A percentile compares a stretch with the other conserved stretches of the same genome.
These are phyloP conservation scores for Haplosporangium sp. DNA, from an alignment of 371 early-diverging fungal genomes.

Conservation along the genomic window DNA sequence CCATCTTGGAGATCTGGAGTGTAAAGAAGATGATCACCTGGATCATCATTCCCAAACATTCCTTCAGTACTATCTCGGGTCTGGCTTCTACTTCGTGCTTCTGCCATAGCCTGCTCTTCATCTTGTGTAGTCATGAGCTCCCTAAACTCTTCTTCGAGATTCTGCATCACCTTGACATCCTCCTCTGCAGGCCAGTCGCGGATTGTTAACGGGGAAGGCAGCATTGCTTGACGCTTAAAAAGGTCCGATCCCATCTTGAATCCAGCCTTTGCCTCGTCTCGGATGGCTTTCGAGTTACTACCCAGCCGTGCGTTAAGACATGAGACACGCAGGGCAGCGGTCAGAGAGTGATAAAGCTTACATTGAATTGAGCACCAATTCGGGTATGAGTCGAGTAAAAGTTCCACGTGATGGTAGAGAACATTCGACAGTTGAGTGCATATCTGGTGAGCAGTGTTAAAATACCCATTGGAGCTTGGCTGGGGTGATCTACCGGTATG, in stretches of 20 bases:
- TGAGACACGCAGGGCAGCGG: constrained; percentile 28
- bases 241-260: constrained; percentile 38
- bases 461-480: constrained; percentile 5
- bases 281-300: constrained; percentile 4
- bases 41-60: neutral
- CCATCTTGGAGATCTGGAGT: constrained; percentile 15
- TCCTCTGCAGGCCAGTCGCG: constrained; percentile 41
- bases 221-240: constrained; percentile 23
- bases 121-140: constrained; percentile 35
- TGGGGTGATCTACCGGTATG: constrained; percentile 27
- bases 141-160: constrained; percentile 32
- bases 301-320: constrained; percentile 32
- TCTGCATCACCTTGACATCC: constrained; percentile 29
- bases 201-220: constrained; percentile 40
- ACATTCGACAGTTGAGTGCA: constrained; percentile 41
- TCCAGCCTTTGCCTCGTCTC: constrained; percentile 42
- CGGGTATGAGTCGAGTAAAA: constrained; percentile 37
- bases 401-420: constrained; percentile 32
- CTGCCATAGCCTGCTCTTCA: constrained; percentile 18
- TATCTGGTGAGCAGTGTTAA: constrained; percentile 42
- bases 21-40: constrained; percentile 23
- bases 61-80: constrained; percentile 18
- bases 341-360: constrained; percentile 37
- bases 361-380: constrained; percentile 42
- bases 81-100: constrained; percentile 6